These are phyloP conservation scores for Combretum micranthum DNA, from an alignment of 345 rosid species.

Conservation along the genomic window DNA sequence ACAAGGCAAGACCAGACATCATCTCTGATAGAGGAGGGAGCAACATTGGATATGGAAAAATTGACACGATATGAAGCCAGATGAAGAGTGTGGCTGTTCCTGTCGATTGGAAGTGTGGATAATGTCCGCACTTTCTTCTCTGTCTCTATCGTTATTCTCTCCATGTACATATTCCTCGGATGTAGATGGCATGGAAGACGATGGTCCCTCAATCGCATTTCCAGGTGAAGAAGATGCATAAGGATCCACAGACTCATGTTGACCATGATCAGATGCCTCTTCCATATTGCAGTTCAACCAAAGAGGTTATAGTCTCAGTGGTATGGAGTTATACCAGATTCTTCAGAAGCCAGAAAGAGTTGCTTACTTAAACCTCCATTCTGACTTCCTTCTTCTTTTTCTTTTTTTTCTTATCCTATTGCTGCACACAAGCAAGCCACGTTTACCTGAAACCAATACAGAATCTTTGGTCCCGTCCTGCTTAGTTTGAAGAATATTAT, in stretches of 20 bases:
- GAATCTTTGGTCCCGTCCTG: not conserved
- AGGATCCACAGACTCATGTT: slow-evolving; percentile 1
- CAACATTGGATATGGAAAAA: slow-evolving; percentile 15
- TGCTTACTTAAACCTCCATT: too few species aligned
- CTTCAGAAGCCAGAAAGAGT: too few species aligned
- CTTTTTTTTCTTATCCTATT: too few species aligned
- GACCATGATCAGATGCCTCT: slow-evolving; percentile 10
- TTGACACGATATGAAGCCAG: slow-evolving; percentile 18
- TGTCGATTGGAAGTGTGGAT: slow-evolving; percentile 4
- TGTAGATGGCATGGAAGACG: slow-evolving; percentile 15
- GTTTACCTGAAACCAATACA: not conserved
- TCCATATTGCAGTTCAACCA: slow-evolving; percentile 19
- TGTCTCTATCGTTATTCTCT: slow-evolving; percentile 10
- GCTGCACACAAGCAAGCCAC: too few species aligned
- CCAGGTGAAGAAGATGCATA: slow-evolving; percentile 8
- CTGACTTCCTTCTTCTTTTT: too few species aligned
- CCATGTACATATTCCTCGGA: slow-evolving; percentile 14
- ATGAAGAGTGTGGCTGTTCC: slow-evolving; percentile 12
- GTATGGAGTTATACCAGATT: too few species aligned
- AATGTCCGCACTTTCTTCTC: slow-evolving; percentile 8
- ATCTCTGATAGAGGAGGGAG: slow-evolving; percentile 13
- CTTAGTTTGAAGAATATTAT: not conserved
- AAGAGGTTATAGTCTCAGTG: not conserved
- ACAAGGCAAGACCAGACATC: slow-evolving; percentile 38
- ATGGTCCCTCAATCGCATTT: not conserved